Conservation (phyloP, 805 yeast species). For the Suhomyces faveliae region DNA sequence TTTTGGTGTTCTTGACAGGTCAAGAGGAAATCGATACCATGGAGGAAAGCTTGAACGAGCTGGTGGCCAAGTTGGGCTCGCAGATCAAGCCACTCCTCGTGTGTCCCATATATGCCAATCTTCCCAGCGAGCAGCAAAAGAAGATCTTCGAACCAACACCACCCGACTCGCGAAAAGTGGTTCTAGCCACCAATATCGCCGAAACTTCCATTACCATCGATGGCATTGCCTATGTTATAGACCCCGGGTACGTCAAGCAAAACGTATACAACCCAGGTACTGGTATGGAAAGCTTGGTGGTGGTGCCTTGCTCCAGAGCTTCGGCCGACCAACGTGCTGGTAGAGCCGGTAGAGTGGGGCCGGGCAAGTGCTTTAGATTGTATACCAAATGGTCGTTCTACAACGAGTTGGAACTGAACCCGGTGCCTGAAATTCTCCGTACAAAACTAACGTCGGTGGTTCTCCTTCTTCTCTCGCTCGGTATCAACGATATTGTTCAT, state of each 20-base stretch:
- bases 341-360: constrained; percentile 48
- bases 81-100: constrained; percentile 62
- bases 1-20: constrained; percentile 88
- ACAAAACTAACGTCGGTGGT: constrained; percentile 78
- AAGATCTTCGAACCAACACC: constrained; percentile 89
- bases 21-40: constrained; percentile 91
- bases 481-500: constrained; percentile 74
- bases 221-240: constrained; percentile 43
- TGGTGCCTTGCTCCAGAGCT: constrained; percentile 45
- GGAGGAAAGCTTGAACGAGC: constrained; percentile 70
- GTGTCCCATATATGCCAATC: constrained; percentile 87
- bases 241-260: constrained; percentile 47
- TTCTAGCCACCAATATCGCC: constrained; percentile 90
- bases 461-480: constrained; percentile 73
- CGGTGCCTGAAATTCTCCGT: constrained; percentile 90
- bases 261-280: constrained; percentile 41
- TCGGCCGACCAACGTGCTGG: constrained; percentile 49
- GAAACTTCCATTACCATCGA: constrained; percentile 48
- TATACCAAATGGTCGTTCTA: constrained; percentile 81
- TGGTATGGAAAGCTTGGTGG: constrained; percentile 47
- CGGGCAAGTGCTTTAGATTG: constrained; percentile 62
- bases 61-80: constrained; percentile 59
- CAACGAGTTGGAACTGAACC: constrained; percentile 72
- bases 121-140: constrained; percentile 82
- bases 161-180: constrained; percentile 72